phyloP scores from a whole-genome alignment of 1,139 yeast species.

The Blastobotrys buckinghamii region DNA sequence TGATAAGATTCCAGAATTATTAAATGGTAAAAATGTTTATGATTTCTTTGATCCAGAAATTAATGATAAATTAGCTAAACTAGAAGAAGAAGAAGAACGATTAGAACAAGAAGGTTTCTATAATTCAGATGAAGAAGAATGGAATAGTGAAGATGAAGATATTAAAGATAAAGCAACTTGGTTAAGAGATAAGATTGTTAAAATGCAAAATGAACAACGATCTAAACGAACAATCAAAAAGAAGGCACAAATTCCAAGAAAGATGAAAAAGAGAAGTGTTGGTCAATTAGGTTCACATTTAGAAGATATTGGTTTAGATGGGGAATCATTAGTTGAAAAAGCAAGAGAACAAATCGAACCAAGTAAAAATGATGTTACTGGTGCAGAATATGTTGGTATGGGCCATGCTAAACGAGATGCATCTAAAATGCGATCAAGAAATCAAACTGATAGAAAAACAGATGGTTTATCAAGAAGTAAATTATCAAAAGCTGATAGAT shows the following conservation, averaged over 20 bases:
- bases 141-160: conserved; percentile 62
- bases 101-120: conserved; percentile 93
- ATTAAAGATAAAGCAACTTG: conserved; percentile 83
- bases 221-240: conserved; percentile 83
- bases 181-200: conserved; percentile 93
- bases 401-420: conserved; percentile 29
- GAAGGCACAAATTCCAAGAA: conserved; percentile 90
- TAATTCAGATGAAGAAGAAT: conserved; percentile 77
- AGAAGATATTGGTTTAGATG: conserved; percentile 86
- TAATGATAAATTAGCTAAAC: conserved; percentile 83
- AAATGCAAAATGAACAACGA: conserved; percentile 85
- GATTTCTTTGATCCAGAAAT: conserved; percentile 97
- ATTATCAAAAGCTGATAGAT: conserved; percentile 78
- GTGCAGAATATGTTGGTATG: conserved; percentile 67
- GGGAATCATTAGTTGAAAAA: conserved; percentile 46
- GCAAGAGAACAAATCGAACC: conserved; percentile 48
- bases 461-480: conserved; percentile 68
- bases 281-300: conserved; percentile 82
- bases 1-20: conserved; percentile 92
- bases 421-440: conserved; percentile 40
- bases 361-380: conserved; percentile 50
- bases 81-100: conserved; percentile 95
- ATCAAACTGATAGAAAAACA: conserved; percentile 74
- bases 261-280: conserved; percentile 69
- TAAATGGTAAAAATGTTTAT: conserved; percentile 94